phyloP scores from a whole-genome alignment of 140 eudicot genomes.

The Stevia rebaudiana region DNA sequence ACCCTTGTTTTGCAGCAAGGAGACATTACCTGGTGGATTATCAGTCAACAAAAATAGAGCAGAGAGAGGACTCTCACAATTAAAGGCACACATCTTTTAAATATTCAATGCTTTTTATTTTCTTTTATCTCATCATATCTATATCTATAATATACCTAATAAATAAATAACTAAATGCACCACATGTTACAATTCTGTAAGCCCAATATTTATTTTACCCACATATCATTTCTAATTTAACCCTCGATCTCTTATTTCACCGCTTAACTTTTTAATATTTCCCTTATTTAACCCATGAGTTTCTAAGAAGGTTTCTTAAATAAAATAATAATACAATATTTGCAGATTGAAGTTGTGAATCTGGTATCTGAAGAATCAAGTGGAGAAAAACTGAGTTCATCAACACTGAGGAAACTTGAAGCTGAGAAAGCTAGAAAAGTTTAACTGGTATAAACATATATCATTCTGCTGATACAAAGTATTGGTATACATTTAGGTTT shows the following conservation, averaged over 20 bases:
- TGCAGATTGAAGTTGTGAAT: conserved; percentile 85
- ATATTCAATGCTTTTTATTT: not conserved
- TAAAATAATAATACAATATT: not conserved
- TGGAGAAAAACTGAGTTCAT: conserved; percentile 72
- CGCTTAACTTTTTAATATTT: too few species aligned
- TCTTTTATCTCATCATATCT: not conserved
- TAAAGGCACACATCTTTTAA: conserved; percentile 47
- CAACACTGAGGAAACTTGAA: conserved; percentile 69
- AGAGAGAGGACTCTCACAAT: conserved; percentile 69
- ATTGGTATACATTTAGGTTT: not conserved
- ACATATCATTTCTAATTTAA: too few species aligned
- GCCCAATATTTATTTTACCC: too few species aligned
- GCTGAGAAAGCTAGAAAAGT: conserved; percentile 53
- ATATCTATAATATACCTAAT: too few species aligned
- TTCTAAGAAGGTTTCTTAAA: too few species aligned
- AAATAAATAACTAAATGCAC: too few species aligned
- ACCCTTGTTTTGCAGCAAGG: conserved; percentile 56
- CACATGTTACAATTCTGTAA: too few species aligned
- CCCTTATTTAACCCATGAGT: too few species aligned
- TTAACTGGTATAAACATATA: conserved; percentile 21
- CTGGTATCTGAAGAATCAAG: conserved; percentile 62
- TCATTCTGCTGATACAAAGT: not conserved
- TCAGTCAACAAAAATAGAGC: conserved; percentile 87
- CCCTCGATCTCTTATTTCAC: too few species aligned
- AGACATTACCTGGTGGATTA: conserved; percentile 84